Conservation (phyloP, 2,329 filamentous ascomycete species). For the Fusarium hainanense region DNA sequence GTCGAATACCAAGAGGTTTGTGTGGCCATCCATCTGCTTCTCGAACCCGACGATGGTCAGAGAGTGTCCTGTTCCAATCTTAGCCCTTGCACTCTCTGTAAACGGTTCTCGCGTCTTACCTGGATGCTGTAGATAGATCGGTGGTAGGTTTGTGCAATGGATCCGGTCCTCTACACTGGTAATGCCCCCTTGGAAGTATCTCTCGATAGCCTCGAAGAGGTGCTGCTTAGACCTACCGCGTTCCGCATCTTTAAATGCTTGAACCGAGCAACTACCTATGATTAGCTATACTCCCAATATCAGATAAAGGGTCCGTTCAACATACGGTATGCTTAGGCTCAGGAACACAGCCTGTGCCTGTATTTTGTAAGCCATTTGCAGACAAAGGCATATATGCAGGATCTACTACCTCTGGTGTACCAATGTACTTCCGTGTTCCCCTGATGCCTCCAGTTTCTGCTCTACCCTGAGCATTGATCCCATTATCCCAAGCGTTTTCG, state of each 20-base stretch:
- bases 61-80: conserved; percentile 74
- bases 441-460: conserved; percentile 87
- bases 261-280: conserved; percentile 67
- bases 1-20: conserved; percentile 86
- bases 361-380: neutral
- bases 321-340: conserved; percentile 74
- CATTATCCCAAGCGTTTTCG: conserved; percentile 87
- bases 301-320: conserved; percentile 2
- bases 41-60: conserved; percentile 91
- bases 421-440: conserved; percentile 94
- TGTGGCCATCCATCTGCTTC: conserved; percentile 69
- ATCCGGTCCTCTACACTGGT: conserved; percentile 63
- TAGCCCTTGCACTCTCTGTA: neutral
- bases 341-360: conserved; percentile 83
- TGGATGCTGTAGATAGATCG: conserved; percentile 90
- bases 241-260: conserved; percentile 65
- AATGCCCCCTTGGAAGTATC: conserved; percentile 74
- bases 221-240: conserved; percentile 59
- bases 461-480: conserved; percentile 79
- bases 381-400: too few relatives aligned
- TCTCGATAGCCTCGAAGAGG: conserved; percentile 75
- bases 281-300: neutral
- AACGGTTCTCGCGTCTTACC: conserved; percentile 56
- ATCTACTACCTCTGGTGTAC: conserved; percentile 79
- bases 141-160: conserved; percentile 77